phyloP scores from a whole-genome alignment of 1,139 yeast genomes.

The Lodderomyces parapsilosis region DNA sequence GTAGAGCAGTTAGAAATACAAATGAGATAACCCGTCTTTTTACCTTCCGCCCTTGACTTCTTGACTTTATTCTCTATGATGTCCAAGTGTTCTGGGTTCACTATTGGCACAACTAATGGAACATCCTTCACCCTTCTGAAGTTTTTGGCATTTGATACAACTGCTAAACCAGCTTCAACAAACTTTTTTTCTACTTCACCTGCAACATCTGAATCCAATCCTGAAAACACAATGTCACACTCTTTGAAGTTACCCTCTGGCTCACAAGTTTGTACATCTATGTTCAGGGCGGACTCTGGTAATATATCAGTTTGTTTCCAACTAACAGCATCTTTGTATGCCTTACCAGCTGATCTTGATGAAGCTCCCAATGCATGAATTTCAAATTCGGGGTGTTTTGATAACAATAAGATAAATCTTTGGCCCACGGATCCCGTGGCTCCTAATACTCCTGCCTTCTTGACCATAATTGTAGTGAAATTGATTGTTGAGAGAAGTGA shows the following conservation, averaged over 20 bases:
- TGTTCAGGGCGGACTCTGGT: constrained; percentile 63
- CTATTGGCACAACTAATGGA: constrained; percentile 93
- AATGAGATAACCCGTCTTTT: constrained; percentile 75
- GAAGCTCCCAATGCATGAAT: constrained; percentile 89
- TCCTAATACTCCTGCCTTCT: constrained; percentile 86
- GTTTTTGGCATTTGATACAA: constrained; percentile 93
- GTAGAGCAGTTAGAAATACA: constrained; percentile 98
- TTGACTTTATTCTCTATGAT: constrained; percentile 63
- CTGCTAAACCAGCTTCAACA: constrained; percentile 75
- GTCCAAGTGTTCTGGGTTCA: constrained; percentile 88
- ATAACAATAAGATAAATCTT: constrained; percentile 80
- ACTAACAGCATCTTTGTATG: constrained; percentile 78
- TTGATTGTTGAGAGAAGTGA: background rate
- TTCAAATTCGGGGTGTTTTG: constrained; percentile 89
- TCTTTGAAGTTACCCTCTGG: constrained; percentile 70
- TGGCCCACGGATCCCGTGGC: constrained; percentile 99
- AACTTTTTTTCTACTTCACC: constrained; percentile 89
- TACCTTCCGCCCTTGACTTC: constrained; percentile 51
- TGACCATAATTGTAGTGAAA: constrained; percentile 22
- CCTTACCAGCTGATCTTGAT: constrained; percentile 88
- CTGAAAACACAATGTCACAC: constrained; percentile 94
- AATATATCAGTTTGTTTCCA: constrained; percentile 93
- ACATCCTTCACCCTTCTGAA: constrained; percentile 86
- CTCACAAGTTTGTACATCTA: constrained; percentile 75
- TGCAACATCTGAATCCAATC: constrained; percentile 90